Evolutionary conservation across 768 basidiomycete species (phyloP), one percentile per base, ranked within the genome.

Genomic region (Pleurotus platypus): DNA sequence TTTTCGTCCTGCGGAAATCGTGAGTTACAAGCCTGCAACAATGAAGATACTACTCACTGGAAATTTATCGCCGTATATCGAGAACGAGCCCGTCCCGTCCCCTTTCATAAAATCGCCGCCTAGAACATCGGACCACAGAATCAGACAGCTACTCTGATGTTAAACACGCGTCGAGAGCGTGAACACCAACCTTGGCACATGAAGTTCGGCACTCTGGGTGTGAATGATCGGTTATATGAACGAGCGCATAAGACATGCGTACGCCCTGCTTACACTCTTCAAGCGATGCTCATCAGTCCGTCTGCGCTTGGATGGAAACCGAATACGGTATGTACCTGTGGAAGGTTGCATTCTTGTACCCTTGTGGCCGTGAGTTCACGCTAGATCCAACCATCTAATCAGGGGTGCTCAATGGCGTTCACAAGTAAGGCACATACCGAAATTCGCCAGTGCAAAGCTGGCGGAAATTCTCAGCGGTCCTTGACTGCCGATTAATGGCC

Each of bases 391-490:
- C 63, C 64, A 64, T 20, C 35, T 58, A 3, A 55, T 54, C 16
- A 24, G 9, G 5, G n/a, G 2, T 7, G n/a, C 20, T n/a, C 11
- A 9, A 35, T 22, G 8, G 35, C 3, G 8, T 11, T 45, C 30
- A 13, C 3, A 20, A 4, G 2, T 45, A 45, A 26, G 40, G 24
- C 12, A 61, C 78, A 51, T 65, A 94, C 91, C 93, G 82, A 72
- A 84, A 91, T 74, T 98, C 96, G n/a, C 97, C 97, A 2, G 95
- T 98, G 67, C 96, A 98, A 24, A 98, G 76, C 65, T 98, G 96
- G 59, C 97, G 80, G 67, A 98, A 98, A 76, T 98, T 99, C 73
- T 99, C 96, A 6, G 94, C 94, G 2, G 96, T 98, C 67, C 95
- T 97, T 62, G 42, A 37, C 48, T 42, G 13, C 13, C 61, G 20